Conservation (phyloP, 805 yeast genomes). For the Starmera dryadoides region DNA sequence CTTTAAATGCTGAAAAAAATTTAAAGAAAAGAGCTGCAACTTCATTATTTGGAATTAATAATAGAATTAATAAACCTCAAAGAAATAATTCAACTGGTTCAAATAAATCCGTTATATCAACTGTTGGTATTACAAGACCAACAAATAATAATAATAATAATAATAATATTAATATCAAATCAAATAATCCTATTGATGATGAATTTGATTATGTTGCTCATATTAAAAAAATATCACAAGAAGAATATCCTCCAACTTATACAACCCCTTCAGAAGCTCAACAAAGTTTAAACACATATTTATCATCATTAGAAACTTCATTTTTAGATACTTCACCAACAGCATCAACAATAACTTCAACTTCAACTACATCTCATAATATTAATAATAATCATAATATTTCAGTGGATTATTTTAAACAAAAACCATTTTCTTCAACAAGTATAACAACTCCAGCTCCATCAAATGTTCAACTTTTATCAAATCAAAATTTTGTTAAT, state of each 20-base stretch:
- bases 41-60: not conserved
- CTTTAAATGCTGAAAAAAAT: not conserved
- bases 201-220: constrained; percentile 61
- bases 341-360: not conserved
- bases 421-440: not conserved
- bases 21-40: not conserved
- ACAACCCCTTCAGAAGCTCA: not conserved
- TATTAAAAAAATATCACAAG: constrained; percentile 44
- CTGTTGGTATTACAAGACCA: too few relatives aligned
- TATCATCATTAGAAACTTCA: not conserved
- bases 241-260: constrained; percentile 11
- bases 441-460: not conserved
- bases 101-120: too few relatives aligned
- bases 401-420: not conserved
- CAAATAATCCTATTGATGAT: constrained; percentile 32
- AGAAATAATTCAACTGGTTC: not conserved
- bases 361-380: not conserved
- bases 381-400: not conserved
- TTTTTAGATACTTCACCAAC: constrained; percentile 5
- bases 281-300: not conserved
- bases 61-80: not conserved
- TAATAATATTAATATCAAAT: not conserved
- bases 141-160: not conserved
- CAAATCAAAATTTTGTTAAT: not conserved
- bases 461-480: not conserved